phyloP scores from a whole-genome alignment of 1,139 yeast species.

The Blastobotrys illinoisensis region DNA sequence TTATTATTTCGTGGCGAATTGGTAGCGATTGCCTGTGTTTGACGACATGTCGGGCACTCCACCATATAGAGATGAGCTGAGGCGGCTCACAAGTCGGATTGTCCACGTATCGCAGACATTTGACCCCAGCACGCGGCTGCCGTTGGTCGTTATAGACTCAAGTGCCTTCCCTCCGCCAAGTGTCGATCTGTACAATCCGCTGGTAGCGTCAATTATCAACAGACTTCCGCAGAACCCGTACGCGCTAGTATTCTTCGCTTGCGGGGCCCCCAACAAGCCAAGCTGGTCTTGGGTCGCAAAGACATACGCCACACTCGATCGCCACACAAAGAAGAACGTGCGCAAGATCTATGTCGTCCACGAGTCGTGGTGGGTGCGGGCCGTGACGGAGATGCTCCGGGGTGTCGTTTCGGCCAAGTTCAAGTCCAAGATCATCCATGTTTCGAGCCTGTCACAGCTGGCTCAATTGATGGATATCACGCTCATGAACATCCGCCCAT shows the following conservation, averaged over 20 bases:
- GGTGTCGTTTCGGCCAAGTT: slow-evolving; percentile 51
- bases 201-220: slow-evolving; percentile 29
- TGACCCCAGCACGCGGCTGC: slow-evolving; percentile 59
- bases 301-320: slow-evolving; percentile 65
- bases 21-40: neutral
- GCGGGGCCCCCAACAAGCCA: slow-evolving; percentile 55
- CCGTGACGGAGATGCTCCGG: slow-evolving; percentile 67
- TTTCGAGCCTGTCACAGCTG: slow-evolving; percentile 56
- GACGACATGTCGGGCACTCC: neutral
- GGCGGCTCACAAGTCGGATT: slow-evolving; percentile 33
- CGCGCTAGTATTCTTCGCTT: slow-evolving; percentile 66
- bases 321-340: slow-evolving; percentile 49
- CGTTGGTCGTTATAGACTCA: slow-evolving; percentile 69
- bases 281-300: slow-evolving; percentile 77
- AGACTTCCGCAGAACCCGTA: slow-evolving; percentile 51
- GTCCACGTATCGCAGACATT: slow-evolving; percentile 53
- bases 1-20: too few species aligned
- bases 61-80: slow-evolving; percentile 2
- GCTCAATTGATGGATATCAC: slow-evolving; percentile 72
- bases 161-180: slow-evolving; percentile 61
- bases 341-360: slow-evolving; percentile 74
- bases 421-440: slow-evolving; percentile 41
- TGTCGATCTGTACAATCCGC: slow-evolving; percentile 21
- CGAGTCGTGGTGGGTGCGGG: slow-evolving; percentile 84
- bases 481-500: slow-evolving; percentile 66